phyloP scores from a whole-genome alignment of 768 basidiomycete genomes.

The Hydnomerulius pinastri region DNA sequence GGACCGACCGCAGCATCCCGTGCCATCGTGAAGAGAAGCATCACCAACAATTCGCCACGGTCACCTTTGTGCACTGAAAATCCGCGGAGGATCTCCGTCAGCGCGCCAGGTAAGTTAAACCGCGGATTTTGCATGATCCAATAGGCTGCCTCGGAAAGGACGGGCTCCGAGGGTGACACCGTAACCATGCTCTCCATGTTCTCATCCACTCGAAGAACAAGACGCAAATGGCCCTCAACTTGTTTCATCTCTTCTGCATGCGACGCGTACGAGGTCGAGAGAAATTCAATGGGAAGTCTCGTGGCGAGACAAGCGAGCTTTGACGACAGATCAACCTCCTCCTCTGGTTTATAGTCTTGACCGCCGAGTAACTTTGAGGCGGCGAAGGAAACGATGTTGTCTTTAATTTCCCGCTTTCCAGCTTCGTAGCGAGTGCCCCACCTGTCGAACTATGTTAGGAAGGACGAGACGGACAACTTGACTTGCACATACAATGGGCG shows the following conservation, averaged over 20 bases:
- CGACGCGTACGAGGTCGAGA: slow-evolving; percentile 15
- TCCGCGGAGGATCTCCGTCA: neutral
- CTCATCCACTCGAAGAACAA: slow-evolving; percentile 19
- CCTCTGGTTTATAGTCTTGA: neutral
- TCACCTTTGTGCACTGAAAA: slow-evolving; percentile 22
- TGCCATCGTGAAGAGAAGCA: slow-evolving; percentile 21
- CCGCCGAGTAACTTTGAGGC: slow-evolving; percentile 14
- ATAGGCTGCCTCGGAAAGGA: slow-evolving; percentile 31
- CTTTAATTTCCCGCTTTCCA: too few species aligned
- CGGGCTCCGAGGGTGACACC: too few species aligned
- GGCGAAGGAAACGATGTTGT: slow-evolving; percentile 17
- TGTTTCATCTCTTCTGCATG: slow-evolving; percentile 22
- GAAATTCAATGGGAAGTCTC: slow-evolving; percentile 33
- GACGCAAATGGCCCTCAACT: slow-evolving; percentile 35
- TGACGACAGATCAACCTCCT: slow-evolving; percentile 11
- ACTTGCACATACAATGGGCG: slow-evolving; percentile 25
- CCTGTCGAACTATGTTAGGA: slow-evolving; percentile 1
- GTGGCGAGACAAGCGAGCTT: slow-evolving; percentile 23
- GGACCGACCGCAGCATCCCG: slow-evolving; percentile 19
- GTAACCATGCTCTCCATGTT: slow-evolving; percentile 24
- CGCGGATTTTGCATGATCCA: too few species aligned
- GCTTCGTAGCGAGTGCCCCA: slow-evolving; percentile 15
- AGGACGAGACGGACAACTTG: neutral
- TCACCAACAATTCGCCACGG: slow-evolving; percentile 23
- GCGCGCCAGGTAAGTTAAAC: too few species aligned